Evolutionary conservation across 2,329 filamentous ascomycete species (phyloP).

Genomic region (Nigrograna mackinnonii): DNA sequence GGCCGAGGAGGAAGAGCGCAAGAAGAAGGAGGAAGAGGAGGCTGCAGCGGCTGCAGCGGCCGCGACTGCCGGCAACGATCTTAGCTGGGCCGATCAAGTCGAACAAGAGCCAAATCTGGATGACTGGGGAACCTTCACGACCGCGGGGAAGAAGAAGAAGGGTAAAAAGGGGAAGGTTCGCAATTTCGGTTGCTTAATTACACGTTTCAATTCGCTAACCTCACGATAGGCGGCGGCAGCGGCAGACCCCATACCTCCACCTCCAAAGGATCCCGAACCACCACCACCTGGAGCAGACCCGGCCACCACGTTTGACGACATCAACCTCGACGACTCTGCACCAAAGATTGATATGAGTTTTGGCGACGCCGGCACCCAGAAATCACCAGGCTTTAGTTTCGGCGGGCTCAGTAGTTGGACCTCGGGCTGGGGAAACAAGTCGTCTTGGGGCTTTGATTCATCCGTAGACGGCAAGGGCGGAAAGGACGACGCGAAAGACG

Average conservation of each 20-base stretch:
- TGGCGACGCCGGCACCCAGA: conserved; percentile 30
- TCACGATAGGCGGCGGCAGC: conserved; percentile 30
- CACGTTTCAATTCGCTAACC: conserved; percentile 32
- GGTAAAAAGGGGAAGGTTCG: conserved; percentile 45
- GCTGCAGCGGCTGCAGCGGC: conserved; percentile 31
- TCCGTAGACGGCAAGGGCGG: conserved; percentile 23
- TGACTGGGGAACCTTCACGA: conserved; percentile 17
- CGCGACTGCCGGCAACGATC: conserved; percentile 23
- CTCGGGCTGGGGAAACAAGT: conserved; percentile 21
- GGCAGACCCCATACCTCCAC: conserved; percentile 22
- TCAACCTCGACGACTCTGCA: conserved; percentile 47
- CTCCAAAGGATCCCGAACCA: conserved; percentile 13
- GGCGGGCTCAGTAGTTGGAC: conserved; percentile 27
- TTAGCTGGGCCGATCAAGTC: conserved; percentile 34
- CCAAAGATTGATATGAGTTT: conserved; percentile 54
- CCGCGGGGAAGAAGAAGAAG: conserved; percentile 35
- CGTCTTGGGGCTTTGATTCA: conserved; percentile 22
- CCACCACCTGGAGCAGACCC: conserved; percentile 34
- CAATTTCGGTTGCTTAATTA: conserved; percentile 35
- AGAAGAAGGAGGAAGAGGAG: conserved; percentile 26
- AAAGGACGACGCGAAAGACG: conserved; percentile 24
- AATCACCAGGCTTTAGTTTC: conserved; percentile 29
- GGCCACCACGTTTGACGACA: conserved; percentile 50
- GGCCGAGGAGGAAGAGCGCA: conserved; percentile 29
- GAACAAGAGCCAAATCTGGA: conserved; percentile 31